phyloP scores from a whole-genome alignment of 1,284 basidiomycete genomes.

The Boletus calvinii region DNA sequence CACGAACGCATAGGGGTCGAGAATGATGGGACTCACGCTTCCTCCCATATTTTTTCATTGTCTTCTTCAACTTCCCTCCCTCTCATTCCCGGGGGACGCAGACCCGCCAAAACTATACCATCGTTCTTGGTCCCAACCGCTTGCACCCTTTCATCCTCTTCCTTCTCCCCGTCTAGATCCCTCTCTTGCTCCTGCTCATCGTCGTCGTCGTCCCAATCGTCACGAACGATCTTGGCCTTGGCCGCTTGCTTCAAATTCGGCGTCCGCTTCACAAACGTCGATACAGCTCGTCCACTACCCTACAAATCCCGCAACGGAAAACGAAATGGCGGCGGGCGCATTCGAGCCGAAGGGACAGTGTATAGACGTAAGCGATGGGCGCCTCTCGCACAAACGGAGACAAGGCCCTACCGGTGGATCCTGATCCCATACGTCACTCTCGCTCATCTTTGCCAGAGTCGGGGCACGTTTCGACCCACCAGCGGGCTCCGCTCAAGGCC shows the following conservation, averaged over 20 bases:
- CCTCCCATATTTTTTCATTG: constrained; percentile 42
- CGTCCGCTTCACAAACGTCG: constrained; percentile 4
- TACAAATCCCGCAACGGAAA: constrained; percentile 2
- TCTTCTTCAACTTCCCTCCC: constrained; percentile 22
- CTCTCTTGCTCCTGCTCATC: constrained; percentile 24
- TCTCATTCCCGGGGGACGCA: not conserved
- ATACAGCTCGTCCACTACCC: constrained; percentile 5
- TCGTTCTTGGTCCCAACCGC: not conserved
- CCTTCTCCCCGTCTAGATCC: not conserved
- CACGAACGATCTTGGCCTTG: constrained; percentile 28
- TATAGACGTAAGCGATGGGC: constrained; percentile 15
- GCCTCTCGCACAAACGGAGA: not conserved
- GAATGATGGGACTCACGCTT: constrained; percentile 40
- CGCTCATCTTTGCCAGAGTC: constrained; percentile 18
- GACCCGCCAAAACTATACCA: not conserved
- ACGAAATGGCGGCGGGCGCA: not conserved
- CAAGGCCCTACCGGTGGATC: constrained; percentile 15
- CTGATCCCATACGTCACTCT: constrained; percentile 20
- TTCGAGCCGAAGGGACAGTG: not conserved
- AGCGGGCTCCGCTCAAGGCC: not conserved
- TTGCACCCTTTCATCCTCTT: not conserved
- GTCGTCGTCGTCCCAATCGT: constrained; percentile 47
- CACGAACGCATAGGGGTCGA: not conserved
- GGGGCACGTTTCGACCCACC: constrained; percentile 1
- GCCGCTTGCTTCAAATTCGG: not conserved